phyloP scores from a whole-genome alignment of 2,329 filamentous ascomycete genomes.

The Ceratocystis albifundus region DNA sequence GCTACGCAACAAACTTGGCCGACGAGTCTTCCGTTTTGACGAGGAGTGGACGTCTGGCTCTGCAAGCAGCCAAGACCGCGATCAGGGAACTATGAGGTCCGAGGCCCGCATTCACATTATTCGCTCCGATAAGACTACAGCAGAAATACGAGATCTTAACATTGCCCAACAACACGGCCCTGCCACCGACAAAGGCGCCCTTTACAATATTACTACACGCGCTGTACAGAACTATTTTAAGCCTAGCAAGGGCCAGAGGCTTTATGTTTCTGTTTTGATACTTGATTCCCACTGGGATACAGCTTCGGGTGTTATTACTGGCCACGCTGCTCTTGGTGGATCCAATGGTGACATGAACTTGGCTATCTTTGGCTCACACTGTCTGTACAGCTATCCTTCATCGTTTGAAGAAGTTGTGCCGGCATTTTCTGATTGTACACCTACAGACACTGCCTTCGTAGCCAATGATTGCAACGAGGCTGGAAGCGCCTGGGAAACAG shows the following conservation, averaged over 20 bases:
- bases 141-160: conserved; percentile 68
- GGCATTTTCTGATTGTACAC: conserved; percentile 80
- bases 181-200: conserved; percentile 56
- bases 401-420: conserved; percentile 82
- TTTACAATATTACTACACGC: conserved; percentile 66
- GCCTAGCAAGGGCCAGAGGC: conserved; percentile 62
- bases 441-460: conserved; percentile 67
- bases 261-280: conserved; percentile 77
- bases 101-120: conserved; percentile 86
- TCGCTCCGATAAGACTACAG: conserved; percentile 68
- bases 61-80: conserved; percentile 61
- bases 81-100: conserved; percentile 64
- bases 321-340: conserved; percentile 76
- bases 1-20: conserved; percentile 75
- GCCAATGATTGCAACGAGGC: conserved; percentile 79
- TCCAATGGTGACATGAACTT: conserved; percentile 61
- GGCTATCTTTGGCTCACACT: conserved; percentile 86
- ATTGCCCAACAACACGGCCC: conserved; percentile 64
- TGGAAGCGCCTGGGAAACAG: conserved; percentile 90
- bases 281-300: conserved; percentile 85
- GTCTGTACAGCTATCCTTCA: conserved; percentile 79
- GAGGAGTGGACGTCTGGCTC: conserved; percentile 88
- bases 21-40: conserved; percentile 79
- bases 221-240: conserved; percentile 70
- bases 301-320: conserved; percentile 54